Conservation (phyloP, 1,284 basidiomycete species). For the Mycosarcoma mackinlayi region DNA sequence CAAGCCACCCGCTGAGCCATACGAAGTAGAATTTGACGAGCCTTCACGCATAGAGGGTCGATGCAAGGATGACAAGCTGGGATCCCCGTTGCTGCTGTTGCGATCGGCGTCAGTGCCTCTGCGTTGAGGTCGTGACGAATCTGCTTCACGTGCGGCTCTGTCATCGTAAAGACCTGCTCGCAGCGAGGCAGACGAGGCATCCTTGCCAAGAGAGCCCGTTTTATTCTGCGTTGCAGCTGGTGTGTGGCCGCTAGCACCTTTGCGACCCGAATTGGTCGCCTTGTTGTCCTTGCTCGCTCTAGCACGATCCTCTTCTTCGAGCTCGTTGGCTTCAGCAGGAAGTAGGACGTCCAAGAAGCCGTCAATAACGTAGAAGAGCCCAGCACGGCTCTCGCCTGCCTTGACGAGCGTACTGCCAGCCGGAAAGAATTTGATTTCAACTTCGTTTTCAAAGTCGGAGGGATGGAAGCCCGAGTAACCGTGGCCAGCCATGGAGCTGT, state of each 20-base stretch:
- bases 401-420: constrained; percentile 86
- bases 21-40: constrained; percentile 23
- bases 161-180: constrained; percentile 20
- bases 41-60: constrained; percentile 22
- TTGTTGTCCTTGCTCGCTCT: constrained; percentile 5
- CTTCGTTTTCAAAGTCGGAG: constrained; percentile 85
- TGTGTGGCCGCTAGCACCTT: neutral
- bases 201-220: constrained; percentile 8
- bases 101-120: constrained; percentile 22
- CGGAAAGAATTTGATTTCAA: constrained; percentile 92
- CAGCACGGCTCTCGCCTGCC: constrained; percentile 89
- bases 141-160: constrained; percentile 7
- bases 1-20: constrained; percentile 3
- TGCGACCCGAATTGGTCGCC: constrained; percentile 2
- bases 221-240: neutral
- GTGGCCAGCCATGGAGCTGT: constrained; percentile 47
- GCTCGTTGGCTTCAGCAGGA: constrained; percentile 70
- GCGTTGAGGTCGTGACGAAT: constrained; percentile 12
- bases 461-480: constrained; percentile 40
- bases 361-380: constrained; percentile 97
- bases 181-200: constrained; percentile 9
- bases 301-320: constrained; percentile 64
- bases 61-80: constrained; percentile 7
- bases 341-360: constrained; percentile 93
- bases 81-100: constrained; percentile 5